These are phyloP conservation scores for Dovyalis caffra DNA, from an alignment of 345 rosid genomes.

Conservation along the genomic window DNA sequence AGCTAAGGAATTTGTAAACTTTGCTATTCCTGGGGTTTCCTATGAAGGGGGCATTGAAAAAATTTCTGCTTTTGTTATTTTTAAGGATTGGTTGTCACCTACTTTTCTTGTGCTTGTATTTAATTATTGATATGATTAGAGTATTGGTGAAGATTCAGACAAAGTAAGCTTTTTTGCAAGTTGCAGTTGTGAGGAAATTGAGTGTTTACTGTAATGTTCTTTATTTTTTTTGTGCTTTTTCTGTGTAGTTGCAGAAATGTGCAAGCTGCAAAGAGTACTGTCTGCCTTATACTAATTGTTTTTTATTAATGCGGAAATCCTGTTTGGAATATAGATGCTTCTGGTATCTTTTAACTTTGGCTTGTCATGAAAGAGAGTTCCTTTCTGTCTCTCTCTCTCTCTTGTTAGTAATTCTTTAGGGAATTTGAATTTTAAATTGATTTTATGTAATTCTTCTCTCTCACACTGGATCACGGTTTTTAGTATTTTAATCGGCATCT, in stretches of 20 bases:
- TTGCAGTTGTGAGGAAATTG: constrained; percentile 8
- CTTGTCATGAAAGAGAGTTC: constrained; percentile 17
- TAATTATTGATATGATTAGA: constrained; percentile 9
- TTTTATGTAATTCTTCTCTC: not conserved
- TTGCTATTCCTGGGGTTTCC: not conserved
- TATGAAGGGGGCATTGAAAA: not conserved
- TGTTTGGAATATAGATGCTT: constrained; percentile 16
- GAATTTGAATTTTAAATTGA: not conserved
- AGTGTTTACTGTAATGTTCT: constrained; percentile 5
- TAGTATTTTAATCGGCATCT: not conserved
- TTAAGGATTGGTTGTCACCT: constrained; percentile 11
- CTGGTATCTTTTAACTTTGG: constrained; percentile 18
- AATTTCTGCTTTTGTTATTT: constrained; percentile 11
- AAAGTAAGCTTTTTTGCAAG: constrained; percentile 25
- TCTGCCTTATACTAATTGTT: constrained; percentile 19
- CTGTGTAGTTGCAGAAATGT: constrained; percentile 31
- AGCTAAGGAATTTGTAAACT: not conserved
- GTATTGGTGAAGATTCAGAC: constrained; percentile 46
- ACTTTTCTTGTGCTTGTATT: constrained; percentile 9
- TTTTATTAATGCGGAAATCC: constrained; percentile 23
- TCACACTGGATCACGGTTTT: too few species aligned
- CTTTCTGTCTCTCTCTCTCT: not conserved
- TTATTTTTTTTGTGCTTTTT: constrained; percentile 8
- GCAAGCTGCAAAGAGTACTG: constrained; percentile 22
- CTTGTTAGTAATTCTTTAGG: not conserved